Base-by-base conservation (phyloP, 2,329 filamentous ascomycete genomes). In the Colletotrichum incanum region DNA sequence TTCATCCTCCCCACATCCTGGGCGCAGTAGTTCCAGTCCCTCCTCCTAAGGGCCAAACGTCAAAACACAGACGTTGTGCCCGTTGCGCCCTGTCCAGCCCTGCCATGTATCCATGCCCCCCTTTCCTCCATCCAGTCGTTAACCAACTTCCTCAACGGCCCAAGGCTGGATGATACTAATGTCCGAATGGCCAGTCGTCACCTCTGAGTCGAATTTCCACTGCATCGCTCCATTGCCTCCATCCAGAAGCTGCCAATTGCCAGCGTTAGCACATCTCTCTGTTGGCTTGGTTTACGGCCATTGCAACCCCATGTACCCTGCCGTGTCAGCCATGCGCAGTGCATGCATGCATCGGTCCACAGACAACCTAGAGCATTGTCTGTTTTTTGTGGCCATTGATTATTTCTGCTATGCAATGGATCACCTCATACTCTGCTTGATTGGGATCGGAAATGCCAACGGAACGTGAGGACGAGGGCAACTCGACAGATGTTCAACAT, bases 181-280 rank as follows among this genome's bases (percentile, higher is more conserved):
- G 34, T 23, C 55, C 49, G 11, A 49, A 37, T 23, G 37, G 34
- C 34, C 52, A 26, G 20, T 47, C 55, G 7, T 39, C 55, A 28
- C 31, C 23, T 28, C 20, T 50, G 14, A n/a, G 26, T 37, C 2
- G 37, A 26, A 39, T 37, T 20, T 39, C 28, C 45, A 18, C 58
- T 34, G 56, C 64, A 62, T 67, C 68, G 64, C 68, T 58, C 34
- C 50, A n/a, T 41, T 69, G 45, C 31, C 69, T 47, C 34, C 45
- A 63, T 64, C 39, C n/a, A 64, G 59, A 55, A 64, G 65, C 65
- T 72, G 50, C 43, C 37, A 3, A 9, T 20, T 18, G 28, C 58
- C 1, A 26, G 28, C n/a, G 49, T 23, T n/a, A 4, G n/a, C 58
- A n/a, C 26, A 12, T 5, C 18, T 18, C 18, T n/a, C 41, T 5